Conservation (phyloP, 768 basidiomycete genomes). For the Coprinopsis strossmayeri region DNA sequence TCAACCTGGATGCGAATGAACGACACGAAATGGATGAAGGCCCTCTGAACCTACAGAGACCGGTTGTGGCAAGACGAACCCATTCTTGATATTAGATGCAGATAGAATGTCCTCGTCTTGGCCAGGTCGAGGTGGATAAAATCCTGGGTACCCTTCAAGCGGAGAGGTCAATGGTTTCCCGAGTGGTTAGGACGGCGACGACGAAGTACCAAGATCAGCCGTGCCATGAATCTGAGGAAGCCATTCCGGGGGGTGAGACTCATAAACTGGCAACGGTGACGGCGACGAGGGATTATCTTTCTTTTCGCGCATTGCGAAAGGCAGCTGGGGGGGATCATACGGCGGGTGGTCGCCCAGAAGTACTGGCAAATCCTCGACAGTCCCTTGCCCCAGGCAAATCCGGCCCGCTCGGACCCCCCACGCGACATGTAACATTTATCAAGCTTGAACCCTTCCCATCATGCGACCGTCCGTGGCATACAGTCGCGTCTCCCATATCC, state of each 20-base stretch:
- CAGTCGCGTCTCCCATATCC: constrained; percentile 42
- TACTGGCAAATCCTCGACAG: too few species aligned
- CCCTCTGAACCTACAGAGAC: constrained; percentile 45
- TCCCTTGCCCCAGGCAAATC: too few species aligned
- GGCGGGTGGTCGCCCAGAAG: constrained; percentile 4
- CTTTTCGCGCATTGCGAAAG: constrained; percentile 26
- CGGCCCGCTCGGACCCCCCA: too few species aligned
- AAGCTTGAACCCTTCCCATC: too few species aligned
- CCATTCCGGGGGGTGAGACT: constrained; percentile 68
- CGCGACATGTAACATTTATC: too few species aligned
- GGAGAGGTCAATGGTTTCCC: background rate
- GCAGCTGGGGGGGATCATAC: constrained; percentile 9
- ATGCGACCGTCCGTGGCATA: constrained; percentile 56
- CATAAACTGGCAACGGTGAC: constrained; percentile 43
- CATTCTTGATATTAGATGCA: constrained; percentile 56
- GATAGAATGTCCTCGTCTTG: constrained; percentile 75
- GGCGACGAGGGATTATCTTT: constrained; percentile 23
- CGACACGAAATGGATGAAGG: background rate
- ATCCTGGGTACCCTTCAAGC: constrained; percentile 62
- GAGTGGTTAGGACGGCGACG: constrained; percentile 1
- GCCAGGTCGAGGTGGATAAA: constrained; percentile 65
- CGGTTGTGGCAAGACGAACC: constrained; percentile 45
- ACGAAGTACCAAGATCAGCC: constrained; percentile 60
- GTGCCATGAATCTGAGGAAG: constrained; percentile 57
- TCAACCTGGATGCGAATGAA: constrained; percentile 41